Base-by-base conservation (phyloP, 2,329 filamentous ascomycete species). In the Fusarium sp. region DNA sequence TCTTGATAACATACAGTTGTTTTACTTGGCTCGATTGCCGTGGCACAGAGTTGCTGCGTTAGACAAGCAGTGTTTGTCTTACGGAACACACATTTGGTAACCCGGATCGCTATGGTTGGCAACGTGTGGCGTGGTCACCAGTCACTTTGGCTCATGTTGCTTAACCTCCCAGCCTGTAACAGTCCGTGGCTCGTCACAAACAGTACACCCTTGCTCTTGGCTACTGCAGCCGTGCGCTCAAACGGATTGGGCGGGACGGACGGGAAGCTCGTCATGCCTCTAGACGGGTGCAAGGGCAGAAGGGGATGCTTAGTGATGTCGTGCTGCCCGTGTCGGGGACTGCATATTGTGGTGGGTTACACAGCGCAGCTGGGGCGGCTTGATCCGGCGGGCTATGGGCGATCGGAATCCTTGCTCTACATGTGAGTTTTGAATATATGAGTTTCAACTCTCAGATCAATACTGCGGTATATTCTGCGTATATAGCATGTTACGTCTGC, bases 71-170 rank as follows among this genome's bases (percentile, higher is more conserved):
- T 68, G 51, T 66, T 56, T 69, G 54, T 56, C 42, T 64, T 28
- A 57, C 31, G 37, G 40, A 40, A 51, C 42, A 51, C 51, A 69
- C 42, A 53, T 62, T 66, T 47, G 55, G 47, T 20, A 54, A 52
- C 30, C 52, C 53, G 42, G 45, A 33, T 70, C 45, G 53, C 13
- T 51, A 36, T 41, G 40, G 51, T 71, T 71, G 68, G 69, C 69
- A 58, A 51, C 26, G 42, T 51, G 54, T 72, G 59, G 59, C 45
- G 52, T 72, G 63, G 57, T 65, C 54, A 64, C 44, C 38, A 41
- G 38, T 41, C 20, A 18, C 47, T 67, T 36, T 55, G 36, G 40
- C 30, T 37, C 40, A 46, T 34, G 31, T 33, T 53, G 40, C 23
- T 45, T 40, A 46, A 36, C 31, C 49, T 62, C 44, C 49, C 37